Evolutionary conservation across 2,329 filamentous ascomycete genomes (phyloP).

Genomic region (Mollisia scopiformis): DNA sequence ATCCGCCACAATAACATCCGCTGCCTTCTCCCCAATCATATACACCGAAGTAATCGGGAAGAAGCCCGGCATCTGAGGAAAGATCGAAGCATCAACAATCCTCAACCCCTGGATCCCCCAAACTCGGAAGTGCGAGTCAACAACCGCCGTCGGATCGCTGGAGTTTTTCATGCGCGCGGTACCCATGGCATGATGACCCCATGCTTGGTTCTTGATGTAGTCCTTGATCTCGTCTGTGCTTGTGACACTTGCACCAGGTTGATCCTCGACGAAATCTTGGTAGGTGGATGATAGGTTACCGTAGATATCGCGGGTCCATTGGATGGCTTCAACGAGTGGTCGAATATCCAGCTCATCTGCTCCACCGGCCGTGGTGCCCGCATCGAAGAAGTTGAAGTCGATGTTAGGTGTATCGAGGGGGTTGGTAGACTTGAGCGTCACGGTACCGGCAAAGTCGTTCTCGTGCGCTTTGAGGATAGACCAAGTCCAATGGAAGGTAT

Average conservation of each 20-base stretch:
- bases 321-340: slow-evolving; percentile 1
- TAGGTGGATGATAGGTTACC: slow-evolving; percentile 37
- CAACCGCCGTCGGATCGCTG: slow-evolving; percentile 45
- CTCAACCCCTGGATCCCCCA: slow-evolving; percentile 42
- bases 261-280: slow-evolving; percentile 42
- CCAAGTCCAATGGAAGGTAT: slow-evolving; percentile 36
- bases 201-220: slow-evolving; percentile 53
- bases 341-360: slow-evolving; percentile 14
- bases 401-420: slow-evolving; percentile 67
- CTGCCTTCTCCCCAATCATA: slow-evolving; percentile 62
- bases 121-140: slow-evolving; percentile 42
- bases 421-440: slow-evolving; percentile 61
- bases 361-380: slow-evolving; percentile 17
- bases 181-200: slow-evolving; percentile 61
- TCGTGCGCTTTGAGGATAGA: slow-evolving; percentile 56
- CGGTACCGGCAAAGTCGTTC: slow-evolving; percentile 54
- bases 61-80: slow-evolving; percentile 53
- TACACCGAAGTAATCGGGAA: slow-evolving; percentile 55
- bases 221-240: slow-evolving; percentile 38
- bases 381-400: slow-evolving; percentile 59
- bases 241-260: slow-evolving; percentile 38
- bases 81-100: slow-evolving; percentile 64
- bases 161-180: slow-evolving; percentile 49
- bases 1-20: slow-evolving; percentile 23
- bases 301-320: slow-evolving; percentile 38